Evolutionary conservation across 2,329 filamentous ascomycete genomes (phyloP), one percentile per base, ranked within the genome.

Genomic region (Paraphaeosphaeria minitans): DNA sequence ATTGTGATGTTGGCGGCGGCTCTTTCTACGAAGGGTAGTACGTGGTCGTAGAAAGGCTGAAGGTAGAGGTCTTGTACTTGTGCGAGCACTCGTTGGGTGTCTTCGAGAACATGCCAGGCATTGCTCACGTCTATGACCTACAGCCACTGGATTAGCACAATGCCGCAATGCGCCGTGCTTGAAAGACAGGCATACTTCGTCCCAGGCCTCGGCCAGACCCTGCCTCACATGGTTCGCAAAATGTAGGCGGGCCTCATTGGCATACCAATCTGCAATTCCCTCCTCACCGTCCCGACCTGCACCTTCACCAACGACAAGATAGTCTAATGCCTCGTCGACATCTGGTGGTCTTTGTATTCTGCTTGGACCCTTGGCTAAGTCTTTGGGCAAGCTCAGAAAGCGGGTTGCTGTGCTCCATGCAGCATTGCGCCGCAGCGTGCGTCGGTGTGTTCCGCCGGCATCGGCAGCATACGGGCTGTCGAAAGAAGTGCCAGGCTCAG

Each of bases 341-440:
- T 76, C 77, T 58, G 59, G 62, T 14, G 58, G 69, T 43, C 64
- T 68, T 22, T 64, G 66, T 27, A 53, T 37, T 37, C 56, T 46
- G 41, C 63, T 54, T n/a, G 60, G 54, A 19, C 62, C 57, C 35
- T 71, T 60, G 39, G 68, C 55, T 8, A 70, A 58, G n/a, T 66
- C 64, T 24, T 66, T 72, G 37, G 70, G 71, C 22, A 78, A 57
- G 57, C 72, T 75, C 12, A 82, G 62, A 55, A 77, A 80, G 39
- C 79, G 68, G 2, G 80, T 82, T n/a, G 77, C 79, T 22, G 72
- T 76, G 59, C 77, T 81, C 80, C 80, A 82, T n/a, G 78, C 78
- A 48, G 74, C 66, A 47, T 73, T 77, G 54, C 76, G 72, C 59
- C 70, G 73, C 21, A 78, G 69, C 16, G 65, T 65, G 55, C 70